These are phyloP conservation scores for Chondrostereum purpureum DNA, from an alignment of 1,284 basidiomycete species.

Conservation along the genomic window DNA sequence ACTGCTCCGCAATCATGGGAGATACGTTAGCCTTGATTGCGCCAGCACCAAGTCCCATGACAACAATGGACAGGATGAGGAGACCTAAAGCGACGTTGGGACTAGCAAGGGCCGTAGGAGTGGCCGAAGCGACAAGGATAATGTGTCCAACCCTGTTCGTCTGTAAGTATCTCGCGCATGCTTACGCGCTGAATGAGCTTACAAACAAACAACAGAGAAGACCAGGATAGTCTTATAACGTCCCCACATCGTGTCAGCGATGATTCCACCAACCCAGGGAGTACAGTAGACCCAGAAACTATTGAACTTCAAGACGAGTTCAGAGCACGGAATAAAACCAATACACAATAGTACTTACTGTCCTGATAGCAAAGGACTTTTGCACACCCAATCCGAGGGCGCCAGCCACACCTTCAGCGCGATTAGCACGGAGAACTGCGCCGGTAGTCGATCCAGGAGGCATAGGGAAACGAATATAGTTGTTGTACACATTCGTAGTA, in stretches of 20 bases:
- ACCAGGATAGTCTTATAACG: constrained; percentile 57
- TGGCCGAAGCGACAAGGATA: constrained; percentile 34
- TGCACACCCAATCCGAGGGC: constrained; percentile 39
- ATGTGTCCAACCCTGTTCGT: constrained; percentile 31
- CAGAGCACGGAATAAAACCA: neutral
- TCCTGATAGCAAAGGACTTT: constrained; percentile 34
- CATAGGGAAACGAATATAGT: constrained; percentile 43
- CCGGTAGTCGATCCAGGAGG: constrained; percentile 43
- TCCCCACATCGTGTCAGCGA: constrained; percentile 53
- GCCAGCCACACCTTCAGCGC: constrained; percentile 37
- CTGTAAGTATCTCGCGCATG: constrained; percentile 11
- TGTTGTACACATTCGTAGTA: constrained; percentile 39
- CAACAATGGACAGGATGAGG: constrained; percentile 32
- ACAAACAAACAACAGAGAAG: constrained; percentile 36
- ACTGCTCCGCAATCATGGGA: constrained; percentile 56
- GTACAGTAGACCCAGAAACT: constrained; percentile 42
- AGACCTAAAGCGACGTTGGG: constrained; percentile 28
- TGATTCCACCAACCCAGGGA: constrained; percentile 41
- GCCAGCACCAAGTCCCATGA: constrained; percentile 35
- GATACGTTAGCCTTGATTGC: constrained; percentile 54
- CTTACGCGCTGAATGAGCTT: constrained; percentile 10
- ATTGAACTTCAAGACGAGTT: constrained; percentile 30
- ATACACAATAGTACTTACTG: constrained; percentile 17
- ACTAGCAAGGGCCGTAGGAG: constrained; percentile 27
- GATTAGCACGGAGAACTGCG: constrained; percentile 34